Evolutionary conservation across 1,284 basidiomycete genomes (phyloP).

Genomic region (Neonothopanus nambi): DNA sequence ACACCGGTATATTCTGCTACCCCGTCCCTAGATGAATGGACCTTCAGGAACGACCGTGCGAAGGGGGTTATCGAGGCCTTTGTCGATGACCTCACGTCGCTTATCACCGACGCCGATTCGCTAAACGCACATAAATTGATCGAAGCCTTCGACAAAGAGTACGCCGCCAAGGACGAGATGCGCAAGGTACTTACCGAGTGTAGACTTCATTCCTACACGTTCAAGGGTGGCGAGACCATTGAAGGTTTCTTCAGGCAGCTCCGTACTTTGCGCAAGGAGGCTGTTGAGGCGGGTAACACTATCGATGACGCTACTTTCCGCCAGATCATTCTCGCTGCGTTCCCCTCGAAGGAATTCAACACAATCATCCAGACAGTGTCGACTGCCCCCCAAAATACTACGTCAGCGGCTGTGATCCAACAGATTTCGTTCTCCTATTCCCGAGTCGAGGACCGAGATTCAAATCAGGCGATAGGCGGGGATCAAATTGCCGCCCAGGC

Average conservation of each 20-base stretch:
- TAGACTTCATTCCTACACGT: background rate
- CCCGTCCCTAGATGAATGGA: slow-evolving; percentile 4
- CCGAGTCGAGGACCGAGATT: background rate
- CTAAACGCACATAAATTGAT: background rate
- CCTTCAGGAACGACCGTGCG: slow-evolving; percentile 4
- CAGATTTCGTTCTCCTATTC: slow-evolving; percentile 1
- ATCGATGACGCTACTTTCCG: background rate
- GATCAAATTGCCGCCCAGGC: background rate
- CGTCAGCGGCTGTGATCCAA: slow-evolving; percentile 6
- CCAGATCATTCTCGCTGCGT: slow-evolving; percentile 6
- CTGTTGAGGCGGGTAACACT: slow-evolving; percentile 3
- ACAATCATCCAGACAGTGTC: slow-evolving; percentile 13
- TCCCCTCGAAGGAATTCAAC: slow-evolving; percentile 4
- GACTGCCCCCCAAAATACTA: background rate
- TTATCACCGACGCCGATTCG: background rate
- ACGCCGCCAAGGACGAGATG: background rate
- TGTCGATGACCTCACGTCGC: background rate
- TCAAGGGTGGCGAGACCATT: background rate
- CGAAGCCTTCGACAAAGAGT: background rate
- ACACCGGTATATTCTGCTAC: background rate
- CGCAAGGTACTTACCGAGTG: background rate
- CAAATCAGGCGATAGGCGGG: background rate
- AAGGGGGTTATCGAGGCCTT: slow-evolving; percentile 5
- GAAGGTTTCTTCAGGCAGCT: slow-evolving; percentile 9
- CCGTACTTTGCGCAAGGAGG: background rate